A percentile compares a stretch with the other conserved stretches of the same genome.
Conservation (phyloP, 495 filamentous ascomycete genomes). For the Xylaria sp. region DNA sequence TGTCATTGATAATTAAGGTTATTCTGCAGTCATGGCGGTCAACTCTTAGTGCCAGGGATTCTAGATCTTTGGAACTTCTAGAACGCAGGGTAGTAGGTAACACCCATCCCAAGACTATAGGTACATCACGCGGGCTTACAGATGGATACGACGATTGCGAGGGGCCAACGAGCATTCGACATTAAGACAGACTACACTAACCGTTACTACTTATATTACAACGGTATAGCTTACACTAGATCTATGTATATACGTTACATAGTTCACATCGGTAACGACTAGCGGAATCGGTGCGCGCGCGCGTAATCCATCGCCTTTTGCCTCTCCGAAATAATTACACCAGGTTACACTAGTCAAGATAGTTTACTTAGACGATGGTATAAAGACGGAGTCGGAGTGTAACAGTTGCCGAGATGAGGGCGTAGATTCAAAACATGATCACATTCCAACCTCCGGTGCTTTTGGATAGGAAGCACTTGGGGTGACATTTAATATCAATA, state of each 20-base stretch:
- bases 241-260: not conserved
- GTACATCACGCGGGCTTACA: slow-evolving; percentile 1
- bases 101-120: not conserved
- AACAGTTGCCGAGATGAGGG: not conserved
- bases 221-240: not conserved
- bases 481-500: slow-evolving; percentile 13
- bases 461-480: not conserved
- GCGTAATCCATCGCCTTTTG: slow-evolving; percentile 7
- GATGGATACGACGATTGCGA: not conserved
- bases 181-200: not conserved
- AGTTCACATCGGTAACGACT: not conserved
- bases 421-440: not conserved
- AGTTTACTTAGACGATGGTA: not conserved
- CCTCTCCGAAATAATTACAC: not conserved
- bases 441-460: not conserved
- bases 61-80: slow-evolving; percentile 8
- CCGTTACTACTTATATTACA: no score
- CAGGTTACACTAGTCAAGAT: not conserved
- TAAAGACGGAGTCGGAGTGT: not conserved
- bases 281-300: slow-evolving; percentile 8
- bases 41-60: slow-evolving; percentile 2
- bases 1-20: slow-evolving; percentile 10
- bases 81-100: not conserved
- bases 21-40: slow-evolving; percentile 16
- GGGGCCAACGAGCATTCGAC: not conserved